These are phyloP conservation scores for Arctium minus DNA, from an alignment of 129 eudicot genomes.

Conservation along the genomic window DNA sequence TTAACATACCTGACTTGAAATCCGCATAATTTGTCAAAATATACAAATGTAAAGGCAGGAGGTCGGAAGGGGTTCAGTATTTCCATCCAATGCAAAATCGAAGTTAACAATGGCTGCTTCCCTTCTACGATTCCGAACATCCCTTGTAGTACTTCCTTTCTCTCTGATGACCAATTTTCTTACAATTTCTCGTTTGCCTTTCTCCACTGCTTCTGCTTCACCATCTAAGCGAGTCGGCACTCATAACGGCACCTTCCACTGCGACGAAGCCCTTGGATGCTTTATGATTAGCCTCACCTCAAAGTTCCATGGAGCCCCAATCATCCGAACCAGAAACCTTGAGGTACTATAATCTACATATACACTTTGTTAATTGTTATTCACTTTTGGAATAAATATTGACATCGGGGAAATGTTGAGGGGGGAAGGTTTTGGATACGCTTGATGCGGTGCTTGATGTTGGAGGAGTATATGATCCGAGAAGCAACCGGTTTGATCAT, in stretches of 20 bases:
- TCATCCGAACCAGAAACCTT: constrained; percentile 79
- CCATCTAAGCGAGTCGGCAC: constrained; percentile 72
- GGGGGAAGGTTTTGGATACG: constrained; percentile 64
- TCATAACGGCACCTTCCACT: constrained; percentile 94
- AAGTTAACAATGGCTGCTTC: constrained; percentile 27
- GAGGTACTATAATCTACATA: constrained; percentile 31
- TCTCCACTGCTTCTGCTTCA: constrained; percentile 25
- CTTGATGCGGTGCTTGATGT: constrained; percentile 95
- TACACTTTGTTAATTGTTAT: background rate
- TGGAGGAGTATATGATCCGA: constrained; percentile 87
- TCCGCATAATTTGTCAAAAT: too few relatives aligned
- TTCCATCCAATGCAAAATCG: background rate
- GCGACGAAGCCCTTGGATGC: constrained; percentile 99
- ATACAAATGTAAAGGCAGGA: background rate
- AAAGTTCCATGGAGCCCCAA: constrained; percentile 51
- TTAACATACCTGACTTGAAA: too few relatives aligned
- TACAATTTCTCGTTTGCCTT: constrained; percentile 17
- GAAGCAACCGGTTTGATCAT: constrained; percentile 72
- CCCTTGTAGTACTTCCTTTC: background rate
- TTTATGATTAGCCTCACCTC: constrained; percentile 69
- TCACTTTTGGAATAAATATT: background rate
- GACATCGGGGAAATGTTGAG: constrained; percentile 18
- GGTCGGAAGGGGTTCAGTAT: background rate
- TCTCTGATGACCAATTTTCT: constrained; percentile 22
- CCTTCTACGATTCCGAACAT: constrained; percentile 1